Evolutionary conservation across 768 basidiomycete species (phyloP), one percentile per base, ranked within the genome.

Genomic region (Pholiota microspora): DNA sequence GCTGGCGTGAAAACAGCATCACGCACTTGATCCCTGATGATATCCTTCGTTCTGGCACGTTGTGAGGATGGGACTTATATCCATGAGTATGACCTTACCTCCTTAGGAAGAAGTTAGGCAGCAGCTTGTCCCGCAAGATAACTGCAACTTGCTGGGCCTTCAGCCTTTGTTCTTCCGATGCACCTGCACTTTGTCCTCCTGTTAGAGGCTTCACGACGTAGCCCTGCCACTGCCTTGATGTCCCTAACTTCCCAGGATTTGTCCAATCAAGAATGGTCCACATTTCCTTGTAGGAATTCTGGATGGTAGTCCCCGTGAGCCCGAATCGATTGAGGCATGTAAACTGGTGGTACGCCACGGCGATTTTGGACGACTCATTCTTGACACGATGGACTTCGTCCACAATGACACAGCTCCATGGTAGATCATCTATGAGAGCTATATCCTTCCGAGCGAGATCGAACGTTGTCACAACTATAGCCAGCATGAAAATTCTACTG

Each of bases 241-340:
- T 85, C 0, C 95, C 96, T 7, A 96, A 68, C 23, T 74, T 73
- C 0, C 86, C 90, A 0, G 94, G 93, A 56, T 86, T 89, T n/a
- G 88, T 88, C 89, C 93, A 98, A 64, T 96, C 85, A 28, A 98
- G 71, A 29, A 99, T 85, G 0, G 92, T 90, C 89, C 93, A 95
- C 61, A 98, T 75, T 67, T 98, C 96, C 38, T 82, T 79, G 64
- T 95, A 94, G 0, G 85, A 82, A 61, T 98, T 99, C 64, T 98
- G 96, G 31, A 79, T 77, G 25, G 80, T 75, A 13, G 88, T 85
- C 16, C 91, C 94, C 0, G 94, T 97, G 42, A 98, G 74, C 0
- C 93, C 96, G 61, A 96, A 93, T 2, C 95, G 86, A 13, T 73
- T 68, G 25, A 58, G 60, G 64, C 90, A 93, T 0, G 68, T 45